These are phyloP conservation scores for Leishmania tropica DNA, from an alignment of 208 protist species.

Conservation along the genomic window DNA sequence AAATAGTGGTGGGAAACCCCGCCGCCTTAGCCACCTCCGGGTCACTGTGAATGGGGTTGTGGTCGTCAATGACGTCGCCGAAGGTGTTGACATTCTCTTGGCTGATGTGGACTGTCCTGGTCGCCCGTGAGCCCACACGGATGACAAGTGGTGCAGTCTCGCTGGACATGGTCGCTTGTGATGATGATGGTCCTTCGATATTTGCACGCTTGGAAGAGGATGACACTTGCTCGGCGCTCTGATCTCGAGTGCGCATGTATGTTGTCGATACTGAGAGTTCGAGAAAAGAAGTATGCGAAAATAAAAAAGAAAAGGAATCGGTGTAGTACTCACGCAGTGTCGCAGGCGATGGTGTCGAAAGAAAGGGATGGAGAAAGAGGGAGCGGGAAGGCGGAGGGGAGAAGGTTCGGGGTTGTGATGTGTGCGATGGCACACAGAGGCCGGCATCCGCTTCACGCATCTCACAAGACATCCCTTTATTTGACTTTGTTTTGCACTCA, in stretches of 20 bases:
- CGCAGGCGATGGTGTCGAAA: background rate
- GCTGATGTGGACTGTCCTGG: slow-evolving; percentile 46
- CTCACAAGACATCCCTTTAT: background rate
- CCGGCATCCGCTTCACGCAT: background rate
- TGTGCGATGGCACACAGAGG: background rate
- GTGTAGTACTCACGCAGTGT: background rate
- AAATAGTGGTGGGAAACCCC: slow-evolving; percentile 75
- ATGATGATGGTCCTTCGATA: background rate
- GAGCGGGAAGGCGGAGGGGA: background rate
- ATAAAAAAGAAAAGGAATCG: background rate
- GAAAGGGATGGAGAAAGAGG: background rate
- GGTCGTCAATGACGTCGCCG: slow-evolving; percentile 73
- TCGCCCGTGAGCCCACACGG: slow-evolving; percentile 55
- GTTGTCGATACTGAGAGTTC: background rate
- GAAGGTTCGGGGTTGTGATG: background rate
- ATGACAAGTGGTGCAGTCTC: slow-evolving; percentile 36
- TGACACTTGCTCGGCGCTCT: background rate
- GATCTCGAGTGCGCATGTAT: slow-evolving; percentile 1
- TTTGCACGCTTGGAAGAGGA: background rate
- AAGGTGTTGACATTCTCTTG: slow-evolving; percentile 71
- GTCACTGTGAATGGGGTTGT: slow-evolving; percentile 85
- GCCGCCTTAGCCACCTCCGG: slow-evolving; percentile 63
- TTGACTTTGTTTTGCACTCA: background rate
- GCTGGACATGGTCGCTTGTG: slow-evolving; percentile 12
- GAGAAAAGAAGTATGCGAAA: background rate